Conservation (phyloP, 2,329 filamentous ascomycete genomes). For the Davidsoniella eucalypti region DNA sequence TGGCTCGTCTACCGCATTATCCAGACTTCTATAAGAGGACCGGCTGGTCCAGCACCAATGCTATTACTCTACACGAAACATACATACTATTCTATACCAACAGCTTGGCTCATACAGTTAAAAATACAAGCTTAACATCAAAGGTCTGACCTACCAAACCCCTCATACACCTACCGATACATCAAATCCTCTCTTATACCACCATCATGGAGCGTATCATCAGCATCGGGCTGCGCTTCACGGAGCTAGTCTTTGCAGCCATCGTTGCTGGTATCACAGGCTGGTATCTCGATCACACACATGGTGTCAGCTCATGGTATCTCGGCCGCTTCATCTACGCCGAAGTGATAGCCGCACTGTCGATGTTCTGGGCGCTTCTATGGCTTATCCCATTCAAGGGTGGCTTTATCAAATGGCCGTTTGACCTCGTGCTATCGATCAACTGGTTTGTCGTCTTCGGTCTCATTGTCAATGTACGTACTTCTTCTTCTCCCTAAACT, state of each 20-base stretch:
- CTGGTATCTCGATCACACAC: slow-evolving; percentile 39
- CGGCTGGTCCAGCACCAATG: no score
- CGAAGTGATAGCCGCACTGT: slow-evolving; percentile 51
- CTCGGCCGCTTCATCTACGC: slow-evolving; percentile 57
- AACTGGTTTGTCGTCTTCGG: slow-evolving; percentile 57
- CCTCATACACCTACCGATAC: background rate
- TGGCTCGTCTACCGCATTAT: no score
- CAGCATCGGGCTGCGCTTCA: slow-evolving; percentile 23
- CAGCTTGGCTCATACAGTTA: no score
- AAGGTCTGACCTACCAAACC: background rate
- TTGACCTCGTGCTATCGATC: slow-evolving; percentile 52
- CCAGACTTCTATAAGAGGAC: no score
- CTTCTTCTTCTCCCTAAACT: background rate
- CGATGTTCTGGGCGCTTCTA: slow-evolving; percentile 51
- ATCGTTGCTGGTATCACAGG: slow-evolving; percentile 57
- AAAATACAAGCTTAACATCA: no score
- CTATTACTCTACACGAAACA: no score
- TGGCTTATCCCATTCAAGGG: slow-evolving; percentile 55
- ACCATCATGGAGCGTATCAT: slow-evolving; percentile 27
- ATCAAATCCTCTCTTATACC: slow-evolving; percentile 5
- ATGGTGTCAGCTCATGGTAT: slow-evolving; percentile 32
- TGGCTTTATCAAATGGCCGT: slow-evolving; percentile 52
- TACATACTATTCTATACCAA: no score
- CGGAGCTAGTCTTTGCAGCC: slow-evolving; percentile 50
- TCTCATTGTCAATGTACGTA: slow-evolving; percentile 43